Evolutionary conservation across 148 eudicot species (phyloP), one percentile per base, ranked within the genome.

Genomic region (Rhododendron henanense): DNA sequence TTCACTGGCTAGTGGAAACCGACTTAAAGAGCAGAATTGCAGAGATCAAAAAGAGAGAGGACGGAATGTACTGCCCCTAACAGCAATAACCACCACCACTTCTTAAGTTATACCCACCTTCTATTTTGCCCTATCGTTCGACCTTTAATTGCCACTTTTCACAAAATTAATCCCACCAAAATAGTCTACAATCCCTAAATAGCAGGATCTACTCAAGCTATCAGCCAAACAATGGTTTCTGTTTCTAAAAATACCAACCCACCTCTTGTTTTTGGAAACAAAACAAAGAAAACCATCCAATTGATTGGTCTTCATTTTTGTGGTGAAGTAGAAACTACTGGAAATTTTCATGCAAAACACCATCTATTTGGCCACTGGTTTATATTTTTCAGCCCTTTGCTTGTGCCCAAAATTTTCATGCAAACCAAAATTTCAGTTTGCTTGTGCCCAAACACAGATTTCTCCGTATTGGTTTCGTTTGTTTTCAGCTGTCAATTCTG

Each of bases 21-120:
- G 73, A 65, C 31, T 65, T 65, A 65, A 25, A 23, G 73, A 65
- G 73, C 33, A 25, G 73, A 65, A 65, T 21, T 21, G 31, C 73
- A 65, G 73, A 23, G 87, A 87, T 11, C 14, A 13, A 13, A 35
- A 86, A 80, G 8, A 81, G 51, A 6, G 87, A 89, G 45, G 45
- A 41, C 74, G 89, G 87, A 81, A 91, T 81, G 53, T 1, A 87
- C 90, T 0, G 89, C 89, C 45, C 92, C 93, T 65, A 91, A 92
- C 88, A 35, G 10, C 79, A 75, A 39, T 19, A 76, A 76, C 28
- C 41, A 19, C 28, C 25, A 3, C 79, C 79, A 76, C 48, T 76
- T 41, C 47, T 76, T 3, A 19, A 41, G 79, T 50, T 76, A 19
- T 39, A 37, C n/a, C 31, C 44, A 77, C 79, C 25, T 25, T 47